Base-by-base conservation (phyloP, 129 eudicot species). In the Ambrosia artemisiifolia region DNA sequence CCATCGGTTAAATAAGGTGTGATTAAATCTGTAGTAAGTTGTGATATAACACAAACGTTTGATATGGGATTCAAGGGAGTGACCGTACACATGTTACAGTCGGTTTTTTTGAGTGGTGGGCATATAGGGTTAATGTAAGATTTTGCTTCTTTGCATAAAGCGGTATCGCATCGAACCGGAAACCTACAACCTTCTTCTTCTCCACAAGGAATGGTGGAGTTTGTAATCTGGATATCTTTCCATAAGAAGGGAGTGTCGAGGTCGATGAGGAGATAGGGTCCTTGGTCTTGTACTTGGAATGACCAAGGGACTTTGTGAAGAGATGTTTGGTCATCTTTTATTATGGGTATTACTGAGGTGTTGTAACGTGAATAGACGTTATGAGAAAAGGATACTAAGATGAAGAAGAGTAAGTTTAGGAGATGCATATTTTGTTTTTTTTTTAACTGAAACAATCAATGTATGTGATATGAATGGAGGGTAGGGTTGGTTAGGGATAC, bases 331-430 rank as follows among this genome's bases (percentile, higher is more conserved):
- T 11, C 40, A 12, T 59, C 42, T 12, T 59, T 59, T 2, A 40
- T 59, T 5, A 59, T 59, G 18, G 65, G 65, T 12, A 59, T 59
- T 9, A 59, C 65, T 7, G 65, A 59, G 18, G 65, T 59, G 65
- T 59, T 59, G 42, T 3, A 59, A 13, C 18, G 1, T 30, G 65
- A 59, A 16, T 59, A 59, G 17, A 11, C 65, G 42, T 4, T 12
- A 0, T 59, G 65, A 5, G 65, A 9, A 9, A 32, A 32, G 19
- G 42, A 59, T 59, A 4, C 5, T 11, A 57, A 30, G 40, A 10
- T 59, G 18, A 59, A 9, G 32, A 54, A 3, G 0, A 59, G 19
- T 30, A 30, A 36, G 6, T 36, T 32, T 30, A 30, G 6, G 42
- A 28, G 18, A 30, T 59, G 65, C 65, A 59, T 24, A 24, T 24